phyloP scores from a whole-genome alignment of 1,139 yeast species.

The Scheffersomyces quercinus region DNA sequence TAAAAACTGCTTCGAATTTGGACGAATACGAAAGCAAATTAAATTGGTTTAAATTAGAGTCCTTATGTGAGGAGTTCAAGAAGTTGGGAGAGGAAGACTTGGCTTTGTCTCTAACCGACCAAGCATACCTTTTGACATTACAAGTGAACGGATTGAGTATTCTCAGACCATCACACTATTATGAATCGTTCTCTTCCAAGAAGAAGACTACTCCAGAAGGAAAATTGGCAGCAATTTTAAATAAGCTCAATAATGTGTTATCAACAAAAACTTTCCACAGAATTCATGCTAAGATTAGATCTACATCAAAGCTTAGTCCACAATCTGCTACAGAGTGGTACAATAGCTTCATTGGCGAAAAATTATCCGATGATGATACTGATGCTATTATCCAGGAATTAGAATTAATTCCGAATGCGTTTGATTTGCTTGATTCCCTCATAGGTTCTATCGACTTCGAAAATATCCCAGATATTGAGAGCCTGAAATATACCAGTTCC shows the following conservation, averaged over 20 bases:
- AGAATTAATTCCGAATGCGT: slow-evolving; percentile 24
- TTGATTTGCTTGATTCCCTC: slow-evolving; percentile 25
- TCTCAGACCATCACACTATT: slow-evolving; percentile 34
- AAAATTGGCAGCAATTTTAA: slow-evolving; percentile 23
- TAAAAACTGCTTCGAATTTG: slow-evolving; percentile 8
- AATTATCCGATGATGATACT: slow-evolving; percentile 25
- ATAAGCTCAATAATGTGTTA: slow-evolving; percentile 20
- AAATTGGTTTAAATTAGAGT: slow-evolving; percentile 58
- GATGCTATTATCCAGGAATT: slow-evolving; percentile 20
- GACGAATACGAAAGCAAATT: slow-evolving; percentile 1
- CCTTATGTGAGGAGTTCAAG: slow-evolving; percentile 66
- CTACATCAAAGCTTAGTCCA: slow-evolving; percentile 13
- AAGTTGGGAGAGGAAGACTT: slow-evolving; percentile 57
- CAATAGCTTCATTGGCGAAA: slow-evolving; percentile 21
- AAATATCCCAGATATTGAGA: slow-evolving; percentile 5
- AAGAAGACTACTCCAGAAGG: slow-evolving; percentile 14
- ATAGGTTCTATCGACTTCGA: slow-evolving; percentile 19
- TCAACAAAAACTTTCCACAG: slow-evolving; percentile 30
- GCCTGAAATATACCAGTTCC: slow-evolving; percentile 11
- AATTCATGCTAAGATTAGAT: slow-evolving; percentile 15
- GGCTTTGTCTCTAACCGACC: slow-evolving; percentile 11
- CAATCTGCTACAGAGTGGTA: slow-evolving; percentile 22
- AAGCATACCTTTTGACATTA: slow-evolving; percentile 16
- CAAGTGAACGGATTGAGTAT: slow-evolving; percentile 39
- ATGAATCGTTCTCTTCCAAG: slow-evolving; percentile 24